phyloP scores from a whole-genome alignment of 768 basidiomycete genomes.

The Crassisporium funariophilum region DNA sequence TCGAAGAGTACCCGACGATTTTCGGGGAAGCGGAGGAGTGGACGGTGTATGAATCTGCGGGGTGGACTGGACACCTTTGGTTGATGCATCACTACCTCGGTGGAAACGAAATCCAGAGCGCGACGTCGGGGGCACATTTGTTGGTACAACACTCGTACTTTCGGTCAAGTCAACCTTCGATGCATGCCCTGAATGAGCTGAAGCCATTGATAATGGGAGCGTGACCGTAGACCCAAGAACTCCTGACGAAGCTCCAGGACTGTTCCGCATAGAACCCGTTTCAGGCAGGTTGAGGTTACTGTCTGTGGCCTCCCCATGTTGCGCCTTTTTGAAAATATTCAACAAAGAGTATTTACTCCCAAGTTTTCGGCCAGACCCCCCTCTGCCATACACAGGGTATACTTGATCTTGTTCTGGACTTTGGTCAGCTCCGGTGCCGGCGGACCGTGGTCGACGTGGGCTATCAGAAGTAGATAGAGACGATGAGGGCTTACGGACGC shows the following conservation, averaged over 20 bases:
- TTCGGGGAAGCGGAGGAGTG: constrained; percentile 15
- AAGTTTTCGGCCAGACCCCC: constrained; percentile 45
- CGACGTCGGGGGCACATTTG: constrained; percentile 14
- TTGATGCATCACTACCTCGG: constrained; percentile 37
- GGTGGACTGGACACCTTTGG: constrained; percentile 12
- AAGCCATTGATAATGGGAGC: constrained; percentile 26
- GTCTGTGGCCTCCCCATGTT: constrained; percentile 37
- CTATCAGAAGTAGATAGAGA: constrained; percentile 27
- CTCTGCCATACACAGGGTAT: constrained; percentile 34
- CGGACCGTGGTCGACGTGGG: constrained; percentile 65
- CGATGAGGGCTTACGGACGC: constrained; percentile 38
- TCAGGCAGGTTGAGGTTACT: constrained; percentile 13
- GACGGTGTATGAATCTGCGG: constrained; percentile 9
- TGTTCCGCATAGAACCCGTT: constrained; percentile 10
- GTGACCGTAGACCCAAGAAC: constrained; percentile 23
- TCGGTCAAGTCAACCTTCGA: constrained; percentile 22
- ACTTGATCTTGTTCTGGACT: constrained; percentile 31
- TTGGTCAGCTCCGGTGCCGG: constrained; percentile 65
- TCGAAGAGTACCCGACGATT: constrained; percentile 24
- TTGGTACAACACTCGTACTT: constrained; percentile 13
- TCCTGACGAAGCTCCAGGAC: constrained; percentile 15
- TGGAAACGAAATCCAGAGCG: constrained; percentile 31
- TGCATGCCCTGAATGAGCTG: constrained; percentile 21
- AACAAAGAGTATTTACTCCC: constrained; percentile 75
- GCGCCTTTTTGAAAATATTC: constrained; percentile 70